Evolutionary conservation across 305 asterid genomes (phyloP).

Genomic region (Fraxinus platypoda): DNA sequence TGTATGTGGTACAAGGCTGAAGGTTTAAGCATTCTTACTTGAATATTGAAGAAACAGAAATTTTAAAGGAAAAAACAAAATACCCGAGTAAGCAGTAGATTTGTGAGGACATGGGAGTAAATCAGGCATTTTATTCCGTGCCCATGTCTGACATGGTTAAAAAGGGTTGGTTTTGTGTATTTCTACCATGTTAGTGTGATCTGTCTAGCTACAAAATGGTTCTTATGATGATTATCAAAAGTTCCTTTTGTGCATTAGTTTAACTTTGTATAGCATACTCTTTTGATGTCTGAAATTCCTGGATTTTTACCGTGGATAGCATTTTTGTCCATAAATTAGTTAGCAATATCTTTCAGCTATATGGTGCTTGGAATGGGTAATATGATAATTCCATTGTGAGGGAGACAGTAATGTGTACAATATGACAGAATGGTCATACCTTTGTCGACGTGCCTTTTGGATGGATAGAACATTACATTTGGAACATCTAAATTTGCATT

Average conservation of each 20-base stretch:
- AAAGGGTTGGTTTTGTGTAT: not conserved
- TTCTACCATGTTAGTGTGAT: not conserved
- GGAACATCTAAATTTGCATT: not conserved
- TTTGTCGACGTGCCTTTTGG: not conserved
- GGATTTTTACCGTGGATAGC: not conserved
- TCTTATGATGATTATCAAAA: not conserved
- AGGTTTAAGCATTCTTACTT: not conserved
- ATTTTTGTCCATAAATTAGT: not conserved
- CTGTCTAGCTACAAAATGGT: not conserved
- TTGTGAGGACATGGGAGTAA: not conserved
- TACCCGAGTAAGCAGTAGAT: not conserved
- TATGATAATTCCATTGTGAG: not conserved
- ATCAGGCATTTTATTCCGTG: not conserved
- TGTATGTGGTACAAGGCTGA: not conserved
- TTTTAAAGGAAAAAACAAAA: not conserved
- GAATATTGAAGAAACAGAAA: not conserved
- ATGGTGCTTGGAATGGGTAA: not conserved
- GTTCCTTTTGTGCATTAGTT: not conserved
- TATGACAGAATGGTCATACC: not conserved
- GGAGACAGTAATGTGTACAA: not conserved
- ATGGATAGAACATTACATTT: not conserved
- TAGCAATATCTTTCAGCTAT: not conserved
- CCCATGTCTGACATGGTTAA: not conserved
- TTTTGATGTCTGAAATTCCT: not conserved
- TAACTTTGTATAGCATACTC: not conserved